Evolutionary conservation across 2,329 filamentous ascomycete species (phyloP), one percentile per base, ranked within the genome.

Genomic region (Colletotrichum tanaceti): DNA sequence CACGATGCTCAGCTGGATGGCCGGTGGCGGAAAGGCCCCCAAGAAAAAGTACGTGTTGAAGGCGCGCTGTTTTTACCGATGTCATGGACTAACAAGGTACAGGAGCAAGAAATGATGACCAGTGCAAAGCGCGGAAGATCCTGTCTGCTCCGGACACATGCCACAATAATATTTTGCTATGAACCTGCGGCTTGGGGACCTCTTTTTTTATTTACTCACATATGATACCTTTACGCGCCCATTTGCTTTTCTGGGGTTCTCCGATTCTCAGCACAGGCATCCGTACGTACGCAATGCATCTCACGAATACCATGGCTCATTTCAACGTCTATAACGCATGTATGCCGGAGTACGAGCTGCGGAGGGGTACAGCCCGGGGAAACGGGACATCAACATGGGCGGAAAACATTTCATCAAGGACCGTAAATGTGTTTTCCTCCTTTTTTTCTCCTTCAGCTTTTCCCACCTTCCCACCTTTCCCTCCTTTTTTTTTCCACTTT

Each of bases 1-100:
- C 16, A 73, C 75, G 7, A 65, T 81, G 61, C 73, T 80, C 11
- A 75, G 73, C 11, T 81, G 77, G 77, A 74, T 80, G 67, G 71
- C 67, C 60, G 73, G 72, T 63, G 73, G 71, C 3, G 73, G 73
- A 9, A 74, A 74, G 53, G 73, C 75, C 20, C 55, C 72, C 10
- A 78, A 77, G 71, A 81, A 74, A 72, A 78, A 76, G 77, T 79
- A 68, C 72, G 76, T 73, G 46, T 46, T 5, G 9, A 20, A 28
- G 2, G 11, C 10, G 22, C 16, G 22, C n/a, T 4, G 4, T 18
- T n/a, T 11, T 16, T 13, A n/a, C 24, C 6, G 35, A 39, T 18
- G 20, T 18, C 32, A 11, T 46, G 14, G 3, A 32, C 58, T 68
- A 58, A 63, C 32, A 32, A 20, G 9, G 4, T 9, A 14, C n/a